Evolutionary conservation across 441 rosid genomes (phyloP), one percentile per base, ranked within the genome.

Genomic region (Viola pubescens): DNA sequence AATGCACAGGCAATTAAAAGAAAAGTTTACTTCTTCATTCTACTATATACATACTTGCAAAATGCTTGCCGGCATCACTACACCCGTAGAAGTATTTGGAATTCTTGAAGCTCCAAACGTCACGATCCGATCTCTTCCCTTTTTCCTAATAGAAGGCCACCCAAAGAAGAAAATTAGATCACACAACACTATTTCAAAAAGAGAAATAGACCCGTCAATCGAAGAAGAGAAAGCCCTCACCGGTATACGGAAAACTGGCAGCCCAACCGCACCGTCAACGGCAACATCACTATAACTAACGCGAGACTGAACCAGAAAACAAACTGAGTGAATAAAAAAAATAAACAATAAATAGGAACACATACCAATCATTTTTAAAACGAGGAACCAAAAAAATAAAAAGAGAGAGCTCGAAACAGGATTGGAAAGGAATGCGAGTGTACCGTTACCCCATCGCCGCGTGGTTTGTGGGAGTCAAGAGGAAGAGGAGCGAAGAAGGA

Each of bases 41-140:
- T 26, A 55, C 16, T 10, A 16, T 38, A 37, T 9, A 76, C 85
- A 12, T 62, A 90, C 98, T 75, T 40, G 81, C 70, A 72, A 91
- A 91, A 54, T 70, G 79, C 71, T 56, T 72, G 87, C 87, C 85
- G 26, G 97, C 81, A 62, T 83, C 81, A 49, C 89, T 87, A 71
- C 98, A 91, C 59, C 94, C 91, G 37, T 79, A 62, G 54, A 73
- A 89, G 60, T 82, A 78, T 48, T 78, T 62, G 37, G 97, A 79
- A 64, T 82, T 80, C 57, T 63, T 64, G 1, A 97, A 91, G 73
- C 75, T 81, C 98, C 98, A 91, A 12, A 87, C 68, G 70, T 87
- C 84, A 74, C 85, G 94, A 78, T 70, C 80, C 51, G 72, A 67
- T 77, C 73, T 81, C 43, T 95, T 87, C 59, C 95, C 91, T 54